phyloP scores from a whole-genome alignment of 2,329 filamentous ascomycete genomes.

The Endoconidiophora polonica region DNA sequence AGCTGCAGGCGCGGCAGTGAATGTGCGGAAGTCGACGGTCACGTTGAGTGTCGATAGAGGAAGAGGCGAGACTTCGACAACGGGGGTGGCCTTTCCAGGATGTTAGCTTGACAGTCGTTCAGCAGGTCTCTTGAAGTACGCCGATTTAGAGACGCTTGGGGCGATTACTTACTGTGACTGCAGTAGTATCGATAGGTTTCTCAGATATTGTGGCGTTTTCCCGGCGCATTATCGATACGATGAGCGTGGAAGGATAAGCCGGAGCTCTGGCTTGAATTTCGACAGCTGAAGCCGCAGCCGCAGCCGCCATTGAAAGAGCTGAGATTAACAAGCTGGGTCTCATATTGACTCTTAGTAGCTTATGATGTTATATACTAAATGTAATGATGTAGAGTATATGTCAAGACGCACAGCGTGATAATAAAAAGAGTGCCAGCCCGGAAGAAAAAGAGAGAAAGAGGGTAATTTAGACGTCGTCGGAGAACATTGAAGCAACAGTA shows the following conservation, averaged over 20 bases:
- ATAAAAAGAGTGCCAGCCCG: background rate
- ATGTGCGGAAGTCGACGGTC: constrained; percentile 11
- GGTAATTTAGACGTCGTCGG: too few species aligned
- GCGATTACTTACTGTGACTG: too few species aligned
- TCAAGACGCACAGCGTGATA: background rate
- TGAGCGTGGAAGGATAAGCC: too few species aligned
- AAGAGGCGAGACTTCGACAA: constrained; percentile 4
- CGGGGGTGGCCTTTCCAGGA: background rate
- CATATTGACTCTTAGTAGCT: background rate
- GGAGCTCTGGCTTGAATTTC: too few species aligned
- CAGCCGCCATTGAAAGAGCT: background rate
- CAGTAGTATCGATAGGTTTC: too few species aligned
- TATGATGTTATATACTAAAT: background rate
- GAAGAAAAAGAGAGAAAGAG: background rate
- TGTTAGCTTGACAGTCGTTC: too few species aligned
- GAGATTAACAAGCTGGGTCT: constrained; percentile 1
- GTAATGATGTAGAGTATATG: background rate
- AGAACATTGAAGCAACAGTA: background rate
- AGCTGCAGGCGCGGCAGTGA: background rate
- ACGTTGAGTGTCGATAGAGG: constrained; percentile 10
- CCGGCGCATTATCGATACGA: too few species aligned
- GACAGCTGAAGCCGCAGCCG: background rate
- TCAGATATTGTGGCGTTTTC: too few species aligned
- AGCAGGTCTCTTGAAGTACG: too few species aligned
- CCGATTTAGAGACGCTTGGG: too few species aligned